Base-by-base conservation (phyloP, 108 stramenopile genomes). In the Skeletonema costatum region DNA sequence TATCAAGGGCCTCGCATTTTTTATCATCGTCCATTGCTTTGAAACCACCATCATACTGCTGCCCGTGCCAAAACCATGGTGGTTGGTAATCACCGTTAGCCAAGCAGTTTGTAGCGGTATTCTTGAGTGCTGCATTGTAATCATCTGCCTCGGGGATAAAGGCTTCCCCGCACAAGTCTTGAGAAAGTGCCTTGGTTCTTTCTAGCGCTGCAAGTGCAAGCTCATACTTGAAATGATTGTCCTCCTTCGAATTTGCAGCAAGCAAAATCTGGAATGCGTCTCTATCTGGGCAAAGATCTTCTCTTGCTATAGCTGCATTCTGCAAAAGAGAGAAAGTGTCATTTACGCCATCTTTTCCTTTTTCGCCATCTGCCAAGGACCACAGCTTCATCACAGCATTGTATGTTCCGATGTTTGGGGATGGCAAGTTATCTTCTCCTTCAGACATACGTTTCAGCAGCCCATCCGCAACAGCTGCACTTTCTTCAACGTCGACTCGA, bases 61-160 rank as follows among this genome's bases (percentile, higher is more conserved):
- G 12, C 63, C 76, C 70, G 56, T 60, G 30, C 21, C 48, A 32
- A 64, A 87, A 46, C 77, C 81, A 85, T 81, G 88, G 80, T 79
- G 87, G 31, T 73, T 80, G 41, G 86, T 60, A 30, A 17, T 70
- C 59, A 68, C 60, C 53, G 70, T 77, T 53, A 30, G 64, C 39
- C 33, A 73, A 42, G 31, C 17, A 9, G 65, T 53, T 13, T 31
- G 35, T 21, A 30, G 13, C 48, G 5, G 16, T 14, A 17, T 53
- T 64, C 16, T 73, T 83, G 19, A 95, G 66, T 9, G 92, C 88
- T 25, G 90, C 92, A 82, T 85, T 90, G 79, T 84, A 93, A 12
- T 81, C 70, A 48, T 84, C 78, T 14, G 74, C 74, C 41, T 85
- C 85, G 10, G 86, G 80, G 16, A 70, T 46, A 25, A 90, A 60